Conservation (phyloP, 75 land plant genomes). For the Isoetes taiwanensis region DNA sequence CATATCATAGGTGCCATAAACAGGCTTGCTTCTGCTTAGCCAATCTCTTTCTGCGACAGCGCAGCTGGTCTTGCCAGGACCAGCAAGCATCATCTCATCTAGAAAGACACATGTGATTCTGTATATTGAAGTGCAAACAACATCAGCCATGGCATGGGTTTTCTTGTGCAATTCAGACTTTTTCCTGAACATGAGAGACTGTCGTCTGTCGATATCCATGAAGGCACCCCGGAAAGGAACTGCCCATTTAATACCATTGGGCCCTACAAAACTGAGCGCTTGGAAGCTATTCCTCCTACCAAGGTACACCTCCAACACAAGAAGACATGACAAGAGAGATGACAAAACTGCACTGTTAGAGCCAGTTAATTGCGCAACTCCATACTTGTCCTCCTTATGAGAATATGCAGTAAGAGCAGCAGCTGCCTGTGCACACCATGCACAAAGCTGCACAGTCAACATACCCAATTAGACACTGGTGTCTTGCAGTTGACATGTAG, state of each 20-base stretch:
- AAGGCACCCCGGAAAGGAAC: conserved; percentile 33
- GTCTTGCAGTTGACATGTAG: no score
- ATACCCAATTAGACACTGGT: no score
- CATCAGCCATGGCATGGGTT: conserved; percentile 77
- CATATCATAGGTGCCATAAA: conserved; percentile 65
- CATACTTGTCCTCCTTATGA: conserved; percentile 62
- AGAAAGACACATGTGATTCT: conserved; percentile 55
- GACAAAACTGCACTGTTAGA: conserved; percentile 62
- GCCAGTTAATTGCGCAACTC: conserved; percentile 88
- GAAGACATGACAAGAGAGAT: conserved; percentile 56
- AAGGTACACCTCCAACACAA: conserved; percentile 73
- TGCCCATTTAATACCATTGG: conserved; percentile 75
- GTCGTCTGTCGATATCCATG: conserved; percentile 23
- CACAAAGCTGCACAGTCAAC: conserved; percentile 40
- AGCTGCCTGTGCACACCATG: conserved; percentile 63
- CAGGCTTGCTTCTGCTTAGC: conserved; percentile 44
- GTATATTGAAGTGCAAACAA: conserved; percentile 66
- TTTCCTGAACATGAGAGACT: conserved; percentile 31
- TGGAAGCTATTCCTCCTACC: conserved; percentile 63
- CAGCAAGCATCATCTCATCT: conserved; percentile 43
- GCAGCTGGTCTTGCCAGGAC: conserved; percentile 15
- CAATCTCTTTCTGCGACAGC: conserved; percentile 76
- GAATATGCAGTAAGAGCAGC: conserved; percentile 70
- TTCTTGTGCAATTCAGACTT: conserved; percentile 32
- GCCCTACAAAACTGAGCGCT: conserved; percentile 33